A percentile compares a stretch with the other conserved stretches of the same genome.
Conservation (phyloP, 2,329 filamentous ascomycete species). For the Fusarium miscanthi region DNA sequence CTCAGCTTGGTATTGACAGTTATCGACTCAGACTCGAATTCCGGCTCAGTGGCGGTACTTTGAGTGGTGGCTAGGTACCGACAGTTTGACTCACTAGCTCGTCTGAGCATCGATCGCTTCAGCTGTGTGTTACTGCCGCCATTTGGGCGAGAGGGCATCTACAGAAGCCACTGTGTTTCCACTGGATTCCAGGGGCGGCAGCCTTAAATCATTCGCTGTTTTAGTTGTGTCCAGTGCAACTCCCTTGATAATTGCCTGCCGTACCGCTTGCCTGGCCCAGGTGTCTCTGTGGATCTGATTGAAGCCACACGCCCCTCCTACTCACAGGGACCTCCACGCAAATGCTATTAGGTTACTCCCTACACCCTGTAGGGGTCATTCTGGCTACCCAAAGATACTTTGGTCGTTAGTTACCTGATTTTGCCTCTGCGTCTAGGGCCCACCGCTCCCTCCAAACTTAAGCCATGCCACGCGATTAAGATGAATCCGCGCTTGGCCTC, state of each 20-base stretch:
- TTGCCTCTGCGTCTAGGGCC: constrained; percentile 5
- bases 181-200: constrained; percentile 31
- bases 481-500: constrained; percentile 10
- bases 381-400: not conserved
- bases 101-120: constrained; percentile 6
- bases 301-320: constrained; percentile 5
- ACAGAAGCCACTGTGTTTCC: not conserved
- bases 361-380: constrained; percentile 1
- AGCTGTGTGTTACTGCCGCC: not conserved
- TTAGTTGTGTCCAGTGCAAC: constrained; percentile 24
- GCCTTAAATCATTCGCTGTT: constrained; percentile 9
- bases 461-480: constrained; percentile 14
- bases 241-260: constrained; percentile 3
- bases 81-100: constrained; percentile 15
- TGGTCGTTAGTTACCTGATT: constrained; percentile 4
- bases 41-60: constrained; percentile 26
- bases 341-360: constrained; percentile 1
- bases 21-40: not conserved
- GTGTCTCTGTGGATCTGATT: not conserved
- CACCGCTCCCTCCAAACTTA: constrained; percentile 2
- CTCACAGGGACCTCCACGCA: constrained; percentile 1
- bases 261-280: not conserved
- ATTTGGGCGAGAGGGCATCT: not conserved
- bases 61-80: constrained; percentile 25
- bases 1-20: constrained; percentile 1